phyloP scores from a whole-genome alignment of 441 rosid genomes.

The Erysimum cheiri region DNA sequence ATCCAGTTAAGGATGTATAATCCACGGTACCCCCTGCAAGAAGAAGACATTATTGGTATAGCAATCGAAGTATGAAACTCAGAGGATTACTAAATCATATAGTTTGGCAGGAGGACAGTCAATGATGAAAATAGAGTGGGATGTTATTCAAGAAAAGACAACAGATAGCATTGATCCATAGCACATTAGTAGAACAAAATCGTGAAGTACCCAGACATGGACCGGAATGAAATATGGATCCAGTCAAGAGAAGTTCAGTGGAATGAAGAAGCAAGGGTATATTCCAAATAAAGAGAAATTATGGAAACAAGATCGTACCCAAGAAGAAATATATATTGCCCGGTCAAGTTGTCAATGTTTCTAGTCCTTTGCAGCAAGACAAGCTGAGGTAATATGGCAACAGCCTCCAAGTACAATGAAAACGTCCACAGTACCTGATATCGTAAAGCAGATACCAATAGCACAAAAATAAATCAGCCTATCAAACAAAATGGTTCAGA shows the following conservation, averaged over 20 bases:
- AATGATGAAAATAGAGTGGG: not conserved
- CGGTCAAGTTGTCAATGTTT: constrained; percentile 75
- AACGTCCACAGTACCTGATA: constrained; percentile 67
- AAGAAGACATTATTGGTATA: constrained; percentile 3
- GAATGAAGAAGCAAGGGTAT: not conserved
- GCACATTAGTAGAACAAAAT: not conserved
- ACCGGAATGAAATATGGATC: not conserved
- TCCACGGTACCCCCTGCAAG: constrained; percentile 63
- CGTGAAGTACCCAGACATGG: not conserved
- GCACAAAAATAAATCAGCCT: not conserved
- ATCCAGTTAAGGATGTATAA: constrained; percentile 68
- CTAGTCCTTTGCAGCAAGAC: constrained; percentile 69
- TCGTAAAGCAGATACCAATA: constrained; percentile 18
- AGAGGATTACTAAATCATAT: not conserved
- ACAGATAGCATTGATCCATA: not conserved
- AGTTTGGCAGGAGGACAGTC: not conserved
- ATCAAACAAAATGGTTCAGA: not conserved
- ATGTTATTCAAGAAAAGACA: not conserved
- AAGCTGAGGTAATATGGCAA: constrained; percentile 74
- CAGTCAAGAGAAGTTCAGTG: not conserved
- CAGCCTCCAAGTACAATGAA: constrained; percentile 70
- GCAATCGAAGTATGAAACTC: constrained; percentile 10
- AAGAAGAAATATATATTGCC: constrained; percentile 72
- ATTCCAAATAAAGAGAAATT: not conserved
- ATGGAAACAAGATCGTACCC: constrained; percentile 51